phyloP scores from a whole-genome alignment of 2,329 filamentous ascomycete genomes.

The Diplodia seriata region DNA sequence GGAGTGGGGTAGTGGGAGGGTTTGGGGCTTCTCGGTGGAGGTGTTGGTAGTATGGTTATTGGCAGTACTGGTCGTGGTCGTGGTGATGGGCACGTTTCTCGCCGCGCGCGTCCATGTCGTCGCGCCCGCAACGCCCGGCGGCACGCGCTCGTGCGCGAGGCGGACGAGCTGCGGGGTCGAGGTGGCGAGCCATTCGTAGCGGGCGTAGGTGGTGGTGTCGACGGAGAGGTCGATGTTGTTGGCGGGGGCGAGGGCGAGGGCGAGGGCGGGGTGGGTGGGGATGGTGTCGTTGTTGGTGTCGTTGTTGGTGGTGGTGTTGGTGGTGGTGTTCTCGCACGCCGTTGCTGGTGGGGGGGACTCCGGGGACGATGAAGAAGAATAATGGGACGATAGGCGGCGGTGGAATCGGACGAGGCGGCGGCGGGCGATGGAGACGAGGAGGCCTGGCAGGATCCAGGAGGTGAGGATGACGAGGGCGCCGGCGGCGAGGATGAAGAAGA shows the following conservation, averaged over 20 bases:
- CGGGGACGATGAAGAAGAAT: not conserved
- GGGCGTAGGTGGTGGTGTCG: constrained; percentile 31
- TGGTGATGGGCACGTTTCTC: constrained; percentile 16
- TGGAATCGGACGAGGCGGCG: not conserved
- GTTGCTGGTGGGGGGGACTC: not conserved
- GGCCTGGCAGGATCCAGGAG: constrained; percentile 25
- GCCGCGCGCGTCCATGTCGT: constrained; percentile 33
- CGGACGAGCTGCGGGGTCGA: constrained; percentile 33
- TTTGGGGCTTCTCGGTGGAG: too few relatives aligned
- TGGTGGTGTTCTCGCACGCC: too few relatives aligned
- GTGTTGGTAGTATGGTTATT: too few relatives aligned
- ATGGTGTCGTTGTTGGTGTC: not conserved
- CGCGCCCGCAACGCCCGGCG: too few relatives aligned
- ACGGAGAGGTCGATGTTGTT: not conserved
- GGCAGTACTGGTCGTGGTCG: too few relatives aligned
- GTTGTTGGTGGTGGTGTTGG: not conserved
- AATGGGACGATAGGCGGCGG: not conserved
- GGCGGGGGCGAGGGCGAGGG: too few relatives aligned
- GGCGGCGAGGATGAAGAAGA: constrained; percentile 37
- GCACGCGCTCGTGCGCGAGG: constrained; percentile 26
- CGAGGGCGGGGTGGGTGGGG: not conserved
- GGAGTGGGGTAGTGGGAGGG: not conserved
- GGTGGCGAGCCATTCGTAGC: constrained; percentile 34
- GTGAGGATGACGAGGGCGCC: constrained; percentile 38
- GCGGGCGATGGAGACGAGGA: not conserved